phyloP scores from a whole-genome alignment of 345 rosid species.

The Isatis tinctoria region DNA sequence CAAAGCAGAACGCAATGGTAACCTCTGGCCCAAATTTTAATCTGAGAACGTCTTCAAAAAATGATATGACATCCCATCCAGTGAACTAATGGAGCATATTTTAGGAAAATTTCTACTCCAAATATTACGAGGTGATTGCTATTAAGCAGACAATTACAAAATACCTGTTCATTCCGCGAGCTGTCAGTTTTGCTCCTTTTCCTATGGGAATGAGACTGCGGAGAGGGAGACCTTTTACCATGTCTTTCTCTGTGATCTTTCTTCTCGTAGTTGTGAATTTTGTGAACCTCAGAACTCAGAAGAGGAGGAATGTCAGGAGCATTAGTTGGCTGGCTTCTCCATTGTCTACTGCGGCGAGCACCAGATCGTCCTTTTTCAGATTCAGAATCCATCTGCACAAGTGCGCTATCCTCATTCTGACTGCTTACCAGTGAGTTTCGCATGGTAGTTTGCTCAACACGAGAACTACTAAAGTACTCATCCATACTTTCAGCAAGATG shows the following conservation, averaged over 20 bases:
- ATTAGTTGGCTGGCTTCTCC: conserved; percentile 55
- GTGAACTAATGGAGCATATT: neutral
- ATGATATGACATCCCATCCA: conserved; percentile 15
- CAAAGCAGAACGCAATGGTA: neutral
- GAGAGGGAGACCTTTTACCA: conserved; percentile 53
- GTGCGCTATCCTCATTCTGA: conserved; percentile 30
- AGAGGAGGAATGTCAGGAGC: conserved; percentile 62
- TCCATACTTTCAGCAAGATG: conserved; percentile 67
- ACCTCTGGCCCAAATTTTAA: neutral
- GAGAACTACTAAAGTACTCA: conserved; percentile 47
- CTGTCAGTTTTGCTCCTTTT: conserved; percentile 61
- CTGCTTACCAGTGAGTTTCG: conserved; percentile 28
- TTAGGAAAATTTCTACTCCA: neutral
- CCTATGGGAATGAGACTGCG: conserved; percentile 38
- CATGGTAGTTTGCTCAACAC: conserved; percentile 29
- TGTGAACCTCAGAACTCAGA: conserved; percentile 54
- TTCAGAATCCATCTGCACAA: conserved; percentile 40
- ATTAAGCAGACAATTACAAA: neutral
- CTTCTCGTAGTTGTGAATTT: conserved; percentile 42
- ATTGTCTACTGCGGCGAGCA: conserved; percentile 56
- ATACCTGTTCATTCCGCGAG: conserved; percentile 48
- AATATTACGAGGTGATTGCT: neutral
- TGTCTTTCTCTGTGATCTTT: conserved; percentile 32
- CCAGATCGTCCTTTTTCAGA: conserved; percentile 43
- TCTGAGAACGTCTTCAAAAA: neutral